Evolutionary conservation across 306 rosid species (phyloP).

Genomic region (Cyclanthera cordifolia): DNA sequence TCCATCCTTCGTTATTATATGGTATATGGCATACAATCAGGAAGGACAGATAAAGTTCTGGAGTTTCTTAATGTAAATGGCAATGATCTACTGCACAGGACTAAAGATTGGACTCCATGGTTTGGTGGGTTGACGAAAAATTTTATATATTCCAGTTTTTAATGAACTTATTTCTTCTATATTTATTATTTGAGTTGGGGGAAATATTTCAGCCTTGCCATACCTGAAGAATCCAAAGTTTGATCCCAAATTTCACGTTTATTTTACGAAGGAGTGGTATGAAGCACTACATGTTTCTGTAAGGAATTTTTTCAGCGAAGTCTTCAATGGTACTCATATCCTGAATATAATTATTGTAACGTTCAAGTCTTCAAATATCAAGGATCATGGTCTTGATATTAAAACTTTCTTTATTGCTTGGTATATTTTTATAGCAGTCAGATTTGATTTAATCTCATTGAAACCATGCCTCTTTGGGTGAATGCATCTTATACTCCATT

Average conservation of each 20-base stretch:
- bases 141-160: background rate
- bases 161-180: slow-evolving; percentile 3
- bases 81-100: slow-evolving; percentile 47
- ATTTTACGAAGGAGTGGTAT: slow-evolving; percentile 79
- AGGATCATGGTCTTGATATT: slow-evolving; percentile 5
- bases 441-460: background rate
- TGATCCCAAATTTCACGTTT: slow-evolving; percentile 64
- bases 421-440: background rate
- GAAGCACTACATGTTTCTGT: slow-evolving; percentile 78
- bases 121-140: slow-evolving; percentile 52
- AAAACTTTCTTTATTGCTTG: background rate
- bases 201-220: slow-evolving; percentile 66
- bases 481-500: background rate
- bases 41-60: slow-evolving; percentile 51
- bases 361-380: background rate
- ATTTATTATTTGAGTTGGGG: slow-evolving; percentile 20
- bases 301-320: slow-evolving; percentile 77
- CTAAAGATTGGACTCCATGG: slow-evolving; percentile 78
- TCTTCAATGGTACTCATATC: slow-evolving; percentile 95
- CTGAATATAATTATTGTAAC: slow-evolving; percentile 23
- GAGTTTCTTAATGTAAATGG: slow-evolving; percentile 56
- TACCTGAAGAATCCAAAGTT: slow-evolving; percentile 60
- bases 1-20: slow-evolving; percentile 60
- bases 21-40: slow-evolving; percentile 48
- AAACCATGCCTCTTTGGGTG: background rate